Base-by-base conservation (phyloP, 352 stramenopile species). In the Phytophthora multivora region DNA sequence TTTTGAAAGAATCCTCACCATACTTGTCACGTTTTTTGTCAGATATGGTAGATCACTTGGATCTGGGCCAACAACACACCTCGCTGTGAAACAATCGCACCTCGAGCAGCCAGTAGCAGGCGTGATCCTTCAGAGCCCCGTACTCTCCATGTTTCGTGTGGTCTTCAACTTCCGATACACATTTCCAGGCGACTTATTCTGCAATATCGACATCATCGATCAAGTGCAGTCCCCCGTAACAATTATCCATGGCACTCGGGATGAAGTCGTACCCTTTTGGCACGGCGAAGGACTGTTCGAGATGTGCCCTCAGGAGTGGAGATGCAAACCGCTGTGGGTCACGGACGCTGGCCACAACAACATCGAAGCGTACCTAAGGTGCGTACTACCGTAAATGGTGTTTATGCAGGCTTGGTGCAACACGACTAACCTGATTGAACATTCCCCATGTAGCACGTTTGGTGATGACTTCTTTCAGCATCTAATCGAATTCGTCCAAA, bases 221-320 rank as follows among this genome's bases (percentile, higher is more conserved):
- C 70, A 95, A 52, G 76, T 98, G 33, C 75, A 80, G 57, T 98
- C 95, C 51, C 97, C 97, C 8, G 86, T 99, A 21, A 99, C 98
- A 48, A 98, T 99, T 70, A 97, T 99, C 43, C 97, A 99, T 62
- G 97, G 97, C 35, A 99, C 97, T 36, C 86, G 97, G 55, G 97
- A 99, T 76, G 97, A 99, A 83, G 95, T 99, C 4, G 96, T 99
- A 16, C 97, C 97, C 1, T 99, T 99, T 71, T 99, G 96, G 95
- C 97, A 99, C 53, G 97, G 97, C 8, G 89, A 97, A 76, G 85
- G 82, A 38, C 60, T 99, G 7, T 99, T 99, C 60, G 74, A 98
- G 43, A 83, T 86, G 45, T 93, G 96, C 45, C 75, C 74, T 25
- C 90, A 98, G 63, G 80, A 93, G 38, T 99, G 95, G 95, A 79